phyloP scores from a whole-genome alignment of 2,329 filamentous ascomycete species.

The Thelonectria discophora region DNA sequence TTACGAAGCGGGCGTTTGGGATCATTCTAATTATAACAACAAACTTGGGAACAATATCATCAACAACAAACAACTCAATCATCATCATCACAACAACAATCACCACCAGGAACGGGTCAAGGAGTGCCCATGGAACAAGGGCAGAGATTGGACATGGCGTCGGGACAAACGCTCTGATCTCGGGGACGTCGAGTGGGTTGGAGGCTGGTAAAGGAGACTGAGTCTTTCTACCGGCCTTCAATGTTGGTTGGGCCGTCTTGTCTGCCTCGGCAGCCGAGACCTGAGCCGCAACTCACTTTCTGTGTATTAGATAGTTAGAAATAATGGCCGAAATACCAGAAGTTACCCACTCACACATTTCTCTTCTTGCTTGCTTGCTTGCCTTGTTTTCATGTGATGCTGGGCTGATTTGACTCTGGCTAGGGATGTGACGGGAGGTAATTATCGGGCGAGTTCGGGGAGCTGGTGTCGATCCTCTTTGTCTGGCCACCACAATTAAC shows the following conservation, averaged over 20 bases:
- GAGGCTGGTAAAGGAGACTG: slow-evolving; percentile 77
- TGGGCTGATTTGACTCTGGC: neutral
- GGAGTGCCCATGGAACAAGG: slow-evolving; percentile 66
- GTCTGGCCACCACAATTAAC: neutral
- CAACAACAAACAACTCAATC: slow-evolving; percentile 38
- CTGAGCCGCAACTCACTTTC: slow-evolving; percentile 67
- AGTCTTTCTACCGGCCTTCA: slow-evolving; percentile 56
- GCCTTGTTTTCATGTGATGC: neutral
- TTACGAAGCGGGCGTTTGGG: slow-evolving; percentile 59
- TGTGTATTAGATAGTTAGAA: slow-evolving; percentile 66
- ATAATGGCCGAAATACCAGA: slow-evolving; percentile 66
- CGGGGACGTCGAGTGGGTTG: slow-evolving; percentile 92
- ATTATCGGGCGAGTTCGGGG: neutral
- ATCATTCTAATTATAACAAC: slow-evolving; percentile 52
- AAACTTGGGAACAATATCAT: slow-evolving; percentile 43
- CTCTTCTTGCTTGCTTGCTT: slow-evolving; percentile 11
- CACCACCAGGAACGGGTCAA: slow-evolving; percentile 57
- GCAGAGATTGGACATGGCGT: slow-evolving; percentile 69
- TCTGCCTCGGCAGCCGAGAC: slow-evolving; percentile 39
- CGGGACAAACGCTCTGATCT: slow-evolving; percentile 72
- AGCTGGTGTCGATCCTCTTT: neutral
- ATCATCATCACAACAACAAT: slow-evolving; percentile 35
- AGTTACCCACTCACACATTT: slow-evolving; percentile 68
- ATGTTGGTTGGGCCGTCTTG: slow-evolving; percentile 64
- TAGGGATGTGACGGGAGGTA: neutral